phyloP scores from a whole-genome alignment of 768 basidiomycete genomes.

The Fistulinella prunicolor region DNA sequence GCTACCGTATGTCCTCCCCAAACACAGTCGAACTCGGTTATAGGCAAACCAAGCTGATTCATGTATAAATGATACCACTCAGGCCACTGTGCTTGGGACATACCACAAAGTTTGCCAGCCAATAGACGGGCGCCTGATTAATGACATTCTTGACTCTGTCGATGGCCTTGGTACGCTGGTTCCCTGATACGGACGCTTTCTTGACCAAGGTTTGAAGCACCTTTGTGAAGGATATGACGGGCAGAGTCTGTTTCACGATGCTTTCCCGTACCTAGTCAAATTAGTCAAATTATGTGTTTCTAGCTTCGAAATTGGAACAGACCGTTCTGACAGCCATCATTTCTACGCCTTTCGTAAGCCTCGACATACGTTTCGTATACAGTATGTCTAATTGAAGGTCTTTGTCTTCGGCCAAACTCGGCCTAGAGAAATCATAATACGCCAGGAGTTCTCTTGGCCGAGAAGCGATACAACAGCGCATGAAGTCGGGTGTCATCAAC shows the following conservation, averaged over 20 bases:
- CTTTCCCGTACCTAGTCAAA: constrained; percentile 7
- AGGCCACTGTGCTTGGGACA: constrained; percentile 16
- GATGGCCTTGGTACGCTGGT: constrained; percentile 29
- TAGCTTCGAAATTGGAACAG: neutral
- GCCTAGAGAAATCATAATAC: constrained; percentile 62
- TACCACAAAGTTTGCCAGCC: constrained; percentile 59
- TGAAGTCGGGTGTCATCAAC: constrained; percentile 57
- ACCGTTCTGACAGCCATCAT: constrained; percentile 12
- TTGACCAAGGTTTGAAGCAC: constrained; percentile 10
- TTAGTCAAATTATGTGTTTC: neutral
- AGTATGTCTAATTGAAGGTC: neutral
- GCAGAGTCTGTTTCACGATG: constrained; percentile 14
- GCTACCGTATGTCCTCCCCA: constrained; percentile 41
- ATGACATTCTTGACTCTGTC: constrained; percentile 70
- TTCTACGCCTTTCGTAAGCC: constrained; percentile 12
- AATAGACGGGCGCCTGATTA: constrained; percentile 58
- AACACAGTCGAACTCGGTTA: constrained; percentile 33
- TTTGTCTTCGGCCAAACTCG: constrained; percentile 29
- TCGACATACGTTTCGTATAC: constrained; percentile 18
- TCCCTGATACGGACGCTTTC: constrained; percentile 9
- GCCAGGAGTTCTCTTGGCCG: constrained; percentile 29
- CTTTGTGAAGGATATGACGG: constrained; percentile 8
- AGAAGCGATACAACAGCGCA: constrained; percentile 42
- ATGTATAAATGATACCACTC: neutral
- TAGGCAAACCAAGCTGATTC: constrained; percentile 29